Base-by-base conservation (phyloP, 768 basidiomycete genomes). In the Russula abietina region DNA sequence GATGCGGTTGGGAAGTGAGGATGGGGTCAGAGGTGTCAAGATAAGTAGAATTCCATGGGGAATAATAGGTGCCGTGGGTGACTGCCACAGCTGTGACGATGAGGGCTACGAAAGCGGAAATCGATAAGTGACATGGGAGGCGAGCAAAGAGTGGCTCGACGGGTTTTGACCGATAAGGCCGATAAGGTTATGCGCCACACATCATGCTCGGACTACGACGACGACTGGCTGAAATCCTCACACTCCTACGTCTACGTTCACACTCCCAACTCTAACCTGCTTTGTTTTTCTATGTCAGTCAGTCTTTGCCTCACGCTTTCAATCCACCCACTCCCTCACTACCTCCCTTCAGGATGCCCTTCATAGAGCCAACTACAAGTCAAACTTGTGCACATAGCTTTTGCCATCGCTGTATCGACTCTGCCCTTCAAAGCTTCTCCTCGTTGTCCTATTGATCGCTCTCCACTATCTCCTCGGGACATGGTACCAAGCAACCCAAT, bases 391-490 rank as follows among this genome's bases (percentile, higher is more conserved):
- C 82, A 62, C 93, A 93, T 71, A 95, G 91, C 0, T 95, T 95
- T 72, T 96, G 93, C 72, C 74, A 75, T n/a, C 85, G 84, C 33
- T 96, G 93, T 70, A 89, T 94, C 63, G 68, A 76, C n/a, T 77
- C 79, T 55, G 89, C 93, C 0, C 79, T 95, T 4, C 72, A n/a
- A 74, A 14, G 82, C 88, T 62, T 83, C 85, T 8, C 76, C 80
- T 0, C 85, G 86, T 64, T 96, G 93, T 72, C 93, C 93, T 12
- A 84, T 96, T 33, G 93, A 95, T 74, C 83, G 93, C 24, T 86
- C 83, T 16, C 78, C 84, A 0, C 77, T 95, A 36, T 73, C 75
- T 1, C 59, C 74, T n/a, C 75, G 75, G n/a, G 84, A 89, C 65
- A 75, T 93, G 59, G 69, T 69, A 1, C 83, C 85, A 19, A 87